phyloP scores from a whole-genome alignment of 768 basidiomycete genomes.

The Pulveroboletus sp. region DNA sequence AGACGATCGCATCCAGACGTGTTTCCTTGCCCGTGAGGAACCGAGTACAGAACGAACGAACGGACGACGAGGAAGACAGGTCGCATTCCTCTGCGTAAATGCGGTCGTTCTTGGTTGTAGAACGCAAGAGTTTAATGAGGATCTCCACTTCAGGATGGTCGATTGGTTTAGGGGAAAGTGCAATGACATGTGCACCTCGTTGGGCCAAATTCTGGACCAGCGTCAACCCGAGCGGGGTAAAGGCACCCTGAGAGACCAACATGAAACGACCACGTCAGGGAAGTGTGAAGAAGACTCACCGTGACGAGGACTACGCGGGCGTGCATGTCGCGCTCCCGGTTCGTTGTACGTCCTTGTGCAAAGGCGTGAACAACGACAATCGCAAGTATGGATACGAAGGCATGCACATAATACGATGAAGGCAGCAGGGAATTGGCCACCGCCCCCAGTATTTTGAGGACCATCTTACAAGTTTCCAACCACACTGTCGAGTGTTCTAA shows the following conservation, averaged over 20 bases:
- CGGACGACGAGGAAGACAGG: slow-evolving; percentile 57
- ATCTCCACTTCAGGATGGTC: slow-evolving; percentile 46
- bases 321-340: slow-evolving; percentile 71
- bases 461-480: slow-evolving; percentile 42
- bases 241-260: slow-evolving; percentile 51
- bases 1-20: slow-evolving; percentile 73
- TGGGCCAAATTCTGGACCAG: slow-evolving; percentile 62
- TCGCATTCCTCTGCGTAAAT: slow-evolving; percentile 81
- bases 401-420: slow-evolving; percentile 54
- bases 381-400: slow-evolving; percentile 39
- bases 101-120: slow-evolving; percentile 66
- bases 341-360: slow-evolving; percentile 67
- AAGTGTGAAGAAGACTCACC: slow-evolving; percentile 35
- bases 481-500: no score
- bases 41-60: slow-evolving; percentile 63
- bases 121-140: slow-evolving; percentile 62
- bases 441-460: slow-evolving; percentile 45
- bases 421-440: slow-evolving; percentile 46
- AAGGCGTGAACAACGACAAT: slow-evolving; percentile 53
- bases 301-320: slow-evolving; percentile 68
- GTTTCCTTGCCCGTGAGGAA: slow-evolving; percentile 65
- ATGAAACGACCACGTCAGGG: slow-evolving; percentile 1
- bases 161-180: slow-evolving; percentile 59
- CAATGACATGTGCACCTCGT: slow-evolving; percentile 77
- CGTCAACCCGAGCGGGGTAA: slow-evolving; percentile 69